These are phyloP conservation scores for Russula sp. DNA, from an alignment of 768 basidiomycete genomes.

Conservation along the genomic window DNA sequence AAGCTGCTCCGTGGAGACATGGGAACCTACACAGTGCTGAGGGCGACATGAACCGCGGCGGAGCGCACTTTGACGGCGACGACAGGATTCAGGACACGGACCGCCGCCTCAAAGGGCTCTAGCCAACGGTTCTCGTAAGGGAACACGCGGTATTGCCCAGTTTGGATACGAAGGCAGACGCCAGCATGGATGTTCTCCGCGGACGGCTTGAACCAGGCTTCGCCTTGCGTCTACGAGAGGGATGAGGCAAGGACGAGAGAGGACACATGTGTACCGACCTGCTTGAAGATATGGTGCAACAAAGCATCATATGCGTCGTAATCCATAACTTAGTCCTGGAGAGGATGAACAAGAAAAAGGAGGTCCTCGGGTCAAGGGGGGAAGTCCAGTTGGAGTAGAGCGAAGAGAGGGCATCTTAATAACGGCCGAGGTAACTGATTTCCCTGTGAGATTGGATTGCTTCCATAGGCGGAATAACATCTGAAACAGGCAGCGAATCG, in stretches of 20 bases:
- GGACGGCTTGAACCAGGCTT: slow-evolving; percentile 82
- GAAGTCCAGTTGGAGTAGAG: slow-evolving; percentile 16
- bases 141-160: slow-evolving; percentile 70
- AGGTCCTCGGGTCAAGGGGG: slow-evolving; percentile 8
- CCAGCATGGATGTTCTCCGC: slow-evolving; percentile 78
- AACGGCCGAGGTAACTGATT: neutral
- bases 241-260: slow-evolving; percentile 17
- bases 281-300: slow-evolving; percentile 73
- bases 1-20: neutral
- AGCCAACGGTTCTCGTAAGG: slow-evolving; percentile 82
- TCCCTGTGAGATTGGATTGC: neutral
- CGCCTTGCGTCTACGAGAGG: slow-evolving; percentile 60
- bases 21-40: slow-evolving; percentile 55
- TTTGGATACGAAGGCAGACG: slow-evolving; percentile 66
- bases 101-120: slow-evolving; percentile 76
- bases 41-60: slow-evolving; percentile 74
- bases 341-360: neutral
- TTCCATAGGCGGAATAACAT: neutral
- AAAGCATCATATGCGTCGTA: slow-evolving; percentile 79
- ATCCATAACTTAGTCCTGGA: slow-evolving; percentile 43
- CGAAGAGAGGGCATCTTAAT: slow-evolving; percentile 11
- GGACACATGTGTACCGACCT: slow-evolving; percentile 37
- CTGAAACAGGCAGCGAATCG: slow-evolving; percentile 3
- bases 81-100: slow-evolving; percentile 70
- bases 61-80: slow-evolving; percentile 79